Percentiles rank a stretch among this genome's conserved stretches.
Evolutionary conservation across 805 yeast species (phyloP).

Genomic region (Ogataea kodamae): DNA sequence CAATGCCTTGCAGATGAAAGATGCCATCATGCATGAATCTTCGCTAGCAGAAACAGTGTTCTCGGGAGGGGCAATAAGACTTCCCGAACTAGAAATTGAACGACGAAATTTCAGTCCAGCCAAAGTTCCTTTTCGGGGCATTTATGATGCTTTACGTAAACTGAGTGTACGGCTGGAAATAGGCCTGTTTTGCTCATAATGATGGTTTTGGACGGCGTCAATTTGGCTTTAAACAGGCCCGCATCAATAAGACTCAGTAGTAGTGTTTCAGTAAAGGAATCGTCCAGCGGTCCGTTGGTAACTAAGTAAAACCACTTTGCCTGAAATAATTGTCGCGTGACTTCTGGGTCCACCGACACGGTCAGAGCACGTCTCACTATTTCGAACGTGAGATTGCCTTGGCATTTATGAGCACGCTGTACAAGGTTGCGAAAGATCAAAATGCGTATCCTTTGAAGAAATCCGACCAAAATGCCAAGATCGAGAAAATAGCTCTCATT

Average conservation of each 20-base stretch:
- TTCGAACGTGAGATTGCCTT: slow-evolving; percentile 18
- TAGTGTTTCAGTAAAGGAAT: slow-evolving; percentile 46
- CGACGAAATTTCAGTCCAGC: slow-evolving; percentile 22
- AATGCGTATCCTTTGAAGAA: slow-evolving; percentile 44
- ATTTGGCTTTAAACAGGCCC: slow-evolving; percentile 50
- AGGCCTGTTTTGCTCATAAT: slow-evolving; percentile 29
- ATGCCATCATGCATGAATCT: slow-evolving; percentile 2
- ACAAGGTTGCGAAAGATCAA: slow-evolving; percentile 44
- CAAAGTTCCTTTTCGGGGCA: slow-evolving; percentile 27
- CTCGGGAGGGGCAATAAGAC: slow-evolving; percentile 2
- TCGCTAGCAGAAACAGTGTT: neutral
- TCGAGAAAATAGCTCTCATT: slow-evolving; percentile 39
- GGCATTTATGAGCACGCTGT: slow-evolving; percentile 18
- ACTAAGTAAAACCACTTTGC: slow-evolving; percentile 19
- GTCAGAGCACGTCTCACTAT: slow-evolving; percentile 27
- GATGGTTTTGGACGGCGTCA: slow-evolving; percentile 29
- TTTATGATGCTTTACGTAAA: slow-evolving; percentile 21
- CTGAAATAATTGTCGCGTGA: slow-evolving; percentile 9
- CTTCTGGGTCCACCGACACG: slow-evolving; percentile 17
- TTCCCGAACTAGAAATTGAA: slow-evolving; percentile 1
- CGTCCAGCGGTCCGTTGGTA: slow-evolving; percentile 28
- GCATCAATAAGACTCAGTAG: slow-evolving; percentile 51
- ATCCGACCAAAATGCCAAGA: slow-evolving; percentile 38
- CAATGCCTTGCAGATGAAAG: no score
- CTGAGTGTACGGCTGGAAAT: slow-evolving; percentile 27